A percentile compares a stretch with the other conserved stretches of the same genome.
These are phyloP conservation scores for Yamagishiella unicocca DNA, from an alignment of 139 green algal species.

Conservation along the genomic window DNA sequence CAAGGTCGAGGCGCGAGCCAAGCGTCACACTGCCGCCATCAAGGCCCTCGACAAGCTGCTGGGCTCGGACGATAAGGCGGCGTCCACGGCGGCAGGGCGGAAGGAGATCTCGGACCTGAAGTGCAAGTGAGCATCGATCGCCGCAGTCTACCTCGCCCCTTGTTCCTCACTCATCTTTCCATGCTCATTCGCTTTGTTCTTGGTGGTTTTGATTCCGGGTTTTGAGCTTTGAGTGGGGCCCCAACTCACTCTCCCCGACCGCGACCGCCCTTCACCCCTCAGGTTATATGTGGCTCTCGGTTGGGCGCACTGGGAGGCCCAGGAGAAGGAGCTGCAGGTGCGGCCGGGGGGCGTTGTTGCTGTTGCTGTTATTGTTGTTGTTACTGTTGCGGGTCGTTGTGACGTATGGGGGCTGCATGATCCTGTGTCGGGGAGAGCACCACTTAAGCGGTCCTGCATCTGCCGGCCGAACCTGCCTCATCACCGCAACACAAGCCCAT, in stretches of 20 bases:
- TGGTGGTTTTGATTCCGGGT: too few species aligned
- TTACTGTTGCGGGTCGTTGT: not conserved
- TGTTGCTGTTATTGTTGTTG: not conserved
- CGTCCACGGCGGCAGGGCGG: not conserved
- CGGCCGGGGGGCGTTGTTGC: not conserved
- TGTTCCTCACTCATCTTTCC: not conserved
- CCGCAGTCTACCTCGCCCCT: not conserved
- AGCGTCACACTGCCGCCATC: conserved; percentile 55
- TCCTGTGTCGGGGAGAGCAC: too few species aligned
- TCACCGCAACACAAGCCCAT: too few species aligned
- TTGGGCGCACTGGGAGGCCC: conserved; percentile 75
- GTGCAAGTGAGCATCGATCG: conserved; percentile 10
- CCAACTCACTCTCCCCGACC: too few species aligned
- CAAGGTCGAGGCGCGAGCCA: conserved; percentile 60
- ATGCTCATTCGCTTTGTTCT: not conserved
- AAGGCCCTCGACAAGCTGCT: conserved; percentile 58
- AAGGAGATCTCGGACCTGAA: conserved; percentile 64
- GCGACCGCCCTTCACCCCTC: not conserved
- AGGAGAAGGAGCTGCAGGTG: conserved; percentile 55
- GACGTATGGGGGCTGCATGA: too few species aligned
- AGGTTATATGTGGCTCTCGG: conserved; percentile 51
- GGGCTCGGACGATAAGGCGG: conserved; percentile 25
- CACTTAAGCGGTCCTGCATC: too few species aligned
- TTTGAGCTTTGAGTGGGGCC: too few species aligned
- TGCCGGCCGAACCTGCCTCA: too few species aligned